Conservation (phyloP, 2,329 filamentous ascomycete genomes). For the Dactylellina haptotyla region DNA sequence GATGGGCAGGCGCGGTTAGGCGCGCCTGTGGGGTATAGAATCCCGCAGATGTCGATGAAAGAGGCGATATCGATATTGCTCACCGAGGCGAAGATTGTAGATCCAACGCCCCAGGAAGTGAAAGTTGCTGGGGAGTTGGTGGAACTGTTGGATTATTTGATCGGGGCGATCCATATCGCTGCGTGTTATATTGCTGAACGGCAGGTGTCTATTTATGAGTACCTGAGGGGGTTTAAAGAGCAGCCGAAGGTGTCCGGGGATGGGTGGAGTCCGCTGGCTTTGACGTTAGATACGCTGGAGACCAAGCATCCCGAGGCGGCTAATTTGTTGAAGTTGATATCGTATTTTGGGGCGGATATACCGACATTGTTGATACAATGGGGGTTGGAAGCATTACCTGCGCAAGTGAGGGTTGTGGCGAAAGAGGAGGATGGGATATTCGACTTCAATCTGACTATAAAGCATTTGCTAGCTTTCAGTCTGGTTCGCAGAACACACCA, state of each 20-base stretch:
- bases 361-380: slow-evolving; percentile 71
- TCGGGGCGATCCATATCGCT: slow-evolving; percentile 74
- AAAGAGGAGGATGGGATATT: slow-evolving; percentile 55
- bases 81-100: slow-evolving; percentile 70
- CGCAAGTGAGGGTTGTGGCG: slow-evolving; percentile 53
- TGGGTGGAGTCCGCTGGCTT: slow-evolving; percentile 63
- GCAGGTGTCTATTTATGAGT: slow-evolving; percentile 61
- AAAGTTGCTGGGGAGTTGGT: slow-evolving; percentile 71
- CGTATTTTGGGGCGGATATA: slow-evolving; percentile 73
- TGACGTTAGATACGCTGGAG: slow-evolving; percentile 64
- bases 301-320: slow-evolving; percentile 66
- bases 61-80: slow-evolving; percentile 72
- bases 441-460: slow-evolving; percentile 57
- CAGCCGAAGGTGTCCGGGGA: slow-evolving; percentile 65
- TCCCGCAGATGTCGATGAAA: slow-evolving; percentile 67
- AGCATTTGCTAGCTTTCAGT: slow-evolving; percentile 57
- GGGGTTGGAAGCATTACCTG: slow-evolving; percentile 54
- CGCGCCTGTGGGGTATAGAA: slow-evolving; percentile 57
- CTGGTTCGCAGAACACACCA: slow-evolving; percentile 55
- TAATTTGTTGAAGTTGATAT: slow-evolving; percentile 73
- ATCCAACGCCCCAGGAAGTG: slow-evolving; percentile 68
- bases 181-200: slow-evolving; percentile 60
- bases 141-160: slow-evolving; percentile 71
- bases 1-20: slow-evolving; percentile 59
- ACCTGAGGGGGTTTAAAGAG: slow-evolving; percentile 69